Conservation (phyloP, 1,139 yeast species). For the Saccharomycopsis phalli region DNA sequence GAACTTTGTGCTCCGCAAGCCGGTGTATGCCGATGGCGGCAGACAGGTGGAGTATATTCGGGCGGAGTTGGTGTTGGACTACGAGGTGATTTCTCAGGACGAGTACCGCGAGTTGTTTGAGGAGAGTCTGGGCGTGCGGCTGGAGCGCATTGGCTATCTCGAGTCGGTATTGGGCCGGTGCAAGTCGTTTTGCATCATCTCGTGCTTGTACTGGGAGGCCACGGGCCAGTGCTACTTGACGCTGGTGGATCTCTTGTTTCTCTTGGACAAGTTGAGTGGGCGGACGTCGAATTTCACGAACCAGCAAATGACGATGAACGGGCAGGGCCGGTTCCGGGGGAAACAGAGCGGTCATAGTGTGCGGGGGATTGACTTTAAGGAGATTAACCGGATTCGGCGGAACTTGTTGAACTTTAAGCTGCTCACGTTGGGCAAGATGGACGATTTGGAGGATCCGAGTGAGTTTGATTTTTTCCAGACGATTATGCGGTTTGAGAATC, state of each 20-base stretch:
- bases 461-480: slow-evolving; percentile 38
- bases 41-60: slow-evolving; percentile 16
- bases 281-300: slow-evolving; percentile 15
- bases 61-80: slow-evolving; percentile 12
- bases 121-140: neutral
- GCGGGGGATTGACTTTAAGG: slow-evolving; percentile 35
- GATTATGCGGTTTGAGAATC: slow-evolving; percentile 52
- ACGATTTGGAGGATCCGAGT: slow-evolving; percentile 1
- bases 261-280: slow-evolving; percentile 48
- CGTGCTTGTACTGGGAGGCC: slow-evolving; percentile 54
- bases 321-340: slow-evolving; percentile 5
- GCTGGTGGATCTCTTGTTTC: slow-evolving; percentile 49
- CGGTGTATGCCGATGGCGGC: neutral
- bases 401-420: slow-evolving; percentile 58
- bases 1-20: slow-evolving; percentile 16
- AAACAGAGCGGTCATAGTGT: slow-evolving; percentile 6
- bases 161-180: neutral
- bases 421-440: slow-evolving; percentile 36
- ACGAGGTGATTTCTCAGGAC: slow-evolving; percentile 14
- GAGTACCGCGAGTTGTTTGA: slow-evolving; percentile 18
- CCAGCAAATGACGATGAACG: no score
- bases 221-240: slow-evolving; percentile 44
- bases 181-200: slow-evolving; percentile 29
- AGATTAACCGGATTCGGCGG: slow-evolving; percentile 55
- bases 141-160: neutral